Base-by-base conservation (phyloP, 1,284 basidiomycete genomes). In the Volvariella surrecta region DNA sequence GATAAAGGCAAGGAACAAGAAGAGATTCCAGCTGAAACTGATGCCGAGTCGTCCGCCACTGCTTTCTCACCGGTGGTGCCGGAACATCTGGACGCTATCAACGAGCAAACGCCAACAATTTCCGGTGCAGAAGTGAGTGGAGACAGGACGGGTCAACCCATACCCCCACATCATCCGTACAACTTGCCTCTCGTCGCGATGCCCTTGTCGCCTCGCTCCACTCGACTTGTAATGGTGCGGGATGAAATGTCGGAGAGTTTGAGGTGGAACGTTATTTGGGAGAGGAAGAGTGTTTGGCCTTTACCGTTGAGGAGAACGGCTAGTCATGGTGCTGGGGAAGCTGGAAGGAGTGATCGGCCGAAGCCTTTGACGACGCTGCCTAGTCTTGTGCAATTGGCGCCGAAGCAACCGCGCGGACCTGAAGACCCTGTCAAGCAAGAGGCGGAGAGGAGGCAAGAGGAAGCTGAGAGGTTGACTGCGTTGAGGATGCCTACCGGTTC, bases 221-320 rank as follows among this genome's bases (percentile, higher is more conserved):
- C 88, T 13, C 74, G 90, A 3, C 71, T 86, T 39, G 75, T 79
- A 54, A 93, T 94, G 88, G 70, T 94, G 40, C 71, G 79, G 45
- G 83, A 82, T 17, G 91, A 95, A 62, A 68, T 95, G 56, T 86
- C 86, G 38, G 91, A 94, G 64, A 86, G 82, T 48, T 63, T 95
- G 47, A 70, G 91, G 16, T 69, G 84, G 40, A 89, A 93, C 54
- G 57, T 95, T 51, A 63, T 94, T 3, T 92, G 90, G 89, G 87
- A 91, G 57, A 74, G 90, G 9, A 80, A 83, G 53, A 71, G 81
- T 37, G 78, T 71, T 60, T 74, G 74, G 50, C 67, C 67, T 16
- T 73, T 69, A 37, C 61, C 71, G 32, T 61, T 60, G 50, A 61
- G 50, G 55, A 53, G 62, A 50, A 51, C 55, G 43, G 55, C 67